These are phyloP conservation scores for Aphanomyces euteiches DNA, from an alignment of 352 stramenopile genomes.

Conservation along the genomic window DNA sequence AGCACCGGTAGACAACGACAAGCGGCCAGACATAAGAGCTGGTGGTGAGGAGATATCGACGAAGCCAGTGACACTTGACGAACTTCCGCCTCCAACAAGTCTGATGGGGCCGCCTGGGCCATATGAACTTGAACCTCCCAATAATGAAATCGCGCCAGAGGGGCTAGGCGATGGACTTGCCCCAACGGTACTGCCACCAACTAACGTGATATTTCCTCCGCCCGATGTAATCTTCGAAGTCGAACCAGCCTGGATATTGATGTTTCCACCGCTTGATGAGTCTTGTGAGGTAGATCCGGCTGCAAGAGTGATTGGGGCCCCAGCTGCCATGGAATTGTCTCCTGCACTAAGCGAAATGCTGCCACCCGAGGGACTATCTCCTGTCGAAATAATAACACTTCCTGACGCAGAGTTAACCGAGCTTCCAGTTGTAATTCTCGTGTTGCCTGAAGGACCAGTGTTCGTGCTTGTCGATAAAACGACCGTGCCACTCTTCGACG, in stretches of 20 bases:
- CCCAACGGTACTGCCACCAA: conserved; percentile 29
- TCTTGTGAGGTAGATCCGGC: not conserved
- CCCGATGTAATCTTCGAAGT: not conserved
- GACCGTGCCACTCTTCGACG: conserved; percentile 34
- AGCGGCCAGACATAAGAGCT: conserved; percentile 33
- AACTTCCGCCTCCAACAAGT: conserved; percentile 15
- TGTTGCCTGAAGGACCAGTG: conserved; percentile 12
- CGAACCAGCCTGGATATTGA: conserved; percentile 1
- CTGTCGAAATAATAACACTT: conserved; percentile 5
- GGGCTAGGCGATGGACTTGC: not conserved
- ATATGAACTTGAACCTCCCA: conserved; percentile 3
- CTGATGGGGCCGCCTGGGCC: not conserved
- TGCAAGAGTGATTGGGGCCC: conserved; percentile 4
- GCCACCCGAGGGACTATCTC: conserved; percentile 10
- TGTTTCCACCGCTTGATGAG: not conserved
- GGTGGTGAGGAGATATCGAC: conserved; percentile 46
- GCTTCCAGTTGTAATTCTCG: conserved; percentile 15
- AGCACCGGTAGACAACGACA: conserved; percentile 12
- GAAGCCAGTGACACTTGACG: conserved; percentile 36
- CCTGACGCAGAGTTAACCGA: conserved; percentile 8
- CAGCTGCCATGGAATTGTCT: conserved; percentile 1
- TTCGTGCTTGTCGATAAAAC: conserved; percentile 16
- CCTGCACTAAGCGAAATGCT: conserved; percentile 16
- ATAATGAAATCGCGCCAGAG: not conserved
- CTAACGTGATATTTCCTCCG: conserved; percentile 33